Evolutionary conservation across 2,329 filamentous ascomycete species (phyloP).

Genomic region (Neofusicoccum ribis): DNA sequence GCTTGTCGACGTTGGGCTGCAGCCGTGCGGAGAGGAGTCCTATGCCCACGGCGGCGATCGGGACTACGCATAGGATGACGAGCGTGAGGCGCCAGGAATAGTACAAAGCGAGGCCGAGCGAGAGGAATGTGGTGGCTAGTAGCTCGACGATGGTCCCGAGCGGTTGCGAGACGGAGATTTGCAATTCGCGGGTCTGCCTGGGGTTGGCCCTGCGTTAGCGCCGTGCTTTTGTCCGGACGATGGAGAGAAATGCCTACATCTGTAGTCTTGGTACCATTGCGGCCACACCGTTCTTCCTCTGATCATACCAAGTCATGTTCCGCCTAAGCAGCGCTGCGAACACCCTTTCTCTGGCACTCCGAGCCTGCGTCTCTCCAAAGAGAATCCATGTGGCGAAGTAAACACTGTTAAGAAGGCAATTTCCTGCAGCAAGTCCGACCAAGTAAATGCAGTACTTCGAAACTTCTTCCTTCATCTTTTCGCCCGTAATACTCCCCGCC

Average conservation of each 20-base stretch:
- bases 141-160: constrained; percentile 70
- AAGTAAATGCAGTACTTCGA: constrained; percentile 64
- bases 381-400: constrained; percentile 72
- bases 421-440: constrained; percentile 61
- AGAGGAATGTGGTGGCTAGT: constrained; percentile 62
- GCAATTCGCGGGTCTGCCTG: constrained; percentile 80
- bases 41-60: constrained; percentile 64
- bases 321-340: constrained; percentile 71
- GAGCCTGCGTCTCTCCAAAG: constrained; percentile 80
- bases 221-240: neutral
- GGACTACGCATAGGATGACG: constrained; percentile 72
- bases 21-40: constrained; percentile 61
- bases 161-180: constrained; percentile 76
- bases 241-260: constrained; percentile 58
- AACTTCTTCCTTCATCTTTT: constrained; percentile 57
- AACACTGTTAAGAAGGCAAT: constrained; percentile 66
- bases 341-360: constrained; percentile 61
- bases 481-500: constrained; percentile 50
- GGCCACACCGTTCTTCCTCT: constrained; percentile 67
- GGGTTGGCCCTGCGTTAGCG: neutral
- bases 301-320: constrained; percentile 82
- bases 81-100: constrained; percentile 84
- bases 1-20: constrained; percentile 65
- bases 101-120: constrained; percentile 71
- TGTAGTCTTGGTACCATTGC: constrained; percentile 72